Evolutionary conservation across 2,329 filamentous ascomycete species (phyloP).

Genomic region (Fusarium annulatum): DNA sequence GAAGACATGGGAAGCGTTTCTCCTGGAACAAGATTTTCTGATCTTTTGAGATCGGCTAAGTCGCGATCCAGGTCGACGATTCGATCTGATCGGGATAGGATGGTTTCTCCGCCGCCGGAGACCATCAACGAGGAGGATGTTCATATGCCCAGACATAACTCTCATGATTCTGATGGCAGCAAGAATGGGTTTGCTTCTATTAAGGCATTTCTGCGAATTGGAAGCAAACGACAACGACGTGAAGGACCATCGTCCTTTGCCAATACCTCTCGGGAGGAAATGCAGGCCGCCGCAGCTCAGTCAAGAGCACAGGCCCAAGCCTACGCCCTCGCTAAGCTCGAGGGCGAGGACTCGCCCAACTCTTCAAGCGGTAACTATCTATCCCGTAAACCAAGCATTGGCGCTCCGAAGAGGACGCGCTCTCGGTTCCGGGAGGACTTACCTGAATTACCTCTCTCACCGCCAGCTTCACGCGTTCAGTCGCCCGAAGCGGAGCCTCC

Average conservation of each 20-base stretch:
- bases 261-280: constrained; percentile 90
- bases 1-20: constrained; percentile 41
- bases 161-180: constrained; percentile 66
- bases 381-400: constrained; percentile 51
- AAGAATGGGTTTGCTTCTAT: constrained; percentile 65
- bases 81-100: constrained; percentile 54
- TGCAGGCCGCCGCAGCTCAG: constrained; percentile 58
- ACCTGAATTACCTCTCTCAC: constrained; percentile 86
- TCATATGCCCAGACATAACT: constrained; percentile 62
- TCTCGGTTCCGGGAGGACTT: constrained; percentile 94
- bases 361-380: constrained; percentile 43
- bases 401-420: constrained; percentile 79
- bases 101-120: constrained; percentile 50
- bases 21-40: constrained; percentile 44
- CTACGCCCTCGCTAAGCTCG: constrained; percentile 50
- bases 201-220: constrained; percentile 80
- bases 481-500: constrained; percentile 74
- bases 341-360: constrained; percentile 47
- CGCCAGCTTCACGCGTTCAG: constrained; percentile 82
- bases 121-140: constrained; percentile 62
- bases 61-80: constrained; percentile 63
- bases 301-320: constrained; percentile 48
- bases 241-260: constrained; percentile 82
- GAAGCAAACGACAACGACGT: constrained; percentile 67
- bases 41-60: constrained; percentile 59